A percentile compares a stretch with the other conserved stretches of the same genome.
phyloP scores from a whole-genome alignment of 371 early-diverging fungal genomes.

The Fennellomyces sp. region DNA sequence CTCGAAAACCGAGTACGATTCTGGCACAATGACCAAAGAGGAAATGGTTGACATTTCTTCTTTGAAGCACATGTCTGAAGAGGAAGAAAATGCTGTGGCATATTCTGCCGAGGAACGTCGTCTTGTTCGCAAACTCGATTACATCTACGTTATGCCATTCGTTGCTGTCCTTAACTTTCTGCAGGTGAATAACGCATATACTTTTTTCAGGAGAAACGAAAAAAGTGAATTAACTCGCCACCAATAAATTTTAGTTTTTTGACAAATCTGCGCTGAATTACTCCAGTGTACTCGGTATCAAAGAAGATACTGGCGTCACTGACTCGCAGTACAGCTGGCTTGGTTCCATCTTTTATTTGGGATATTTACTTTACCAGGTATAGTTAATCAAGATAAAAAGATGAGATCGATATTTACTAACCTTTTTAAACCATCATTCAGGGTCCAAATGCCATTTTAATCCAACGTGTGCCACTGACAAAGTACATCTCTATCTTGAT shows the following conservation, averaged over 20 bases:
- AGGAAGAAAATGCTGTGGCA: conserved; percentile 18
- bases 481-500: conserved; percentile 25
- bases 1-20: conserved; percentile 3
- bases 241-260: conserved; percentile 22
- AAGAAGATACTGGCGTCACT: conserved; percentile 15
- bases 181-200: conserved; percentile 18
- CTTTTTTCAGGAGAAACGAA: neutral
- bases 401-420: neutral
- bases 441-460: conserved; percentile 22
- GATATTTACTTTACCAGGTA: conserved; percentile 28
- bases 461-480: conserved; percentile 29
- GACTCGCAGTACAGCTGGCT: conserved; percentile 24
- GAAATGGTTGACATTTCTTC: neutral
- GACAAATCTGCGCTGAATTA: conserved; percentile 37
- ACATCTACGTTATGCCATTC: conserved; percentile 32
- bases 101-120: conserved; percentile 14
- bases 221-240: neutral
- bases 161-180: conserved; percentile 33
- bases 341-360: conserved; percentile 25
- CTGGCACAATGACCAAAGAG: neutral
- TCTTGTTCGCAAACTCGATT: conserved; percentile 28
- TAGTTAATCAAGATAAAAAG: neutral
- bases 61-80: conserved; percentile 10
- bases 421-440: neutral
- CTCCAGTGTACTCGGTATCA: conserved; percentile 22